Evolutionary conservation across 805 yeast genomes (phyloP), one percentile per base, ranked within the genome.

Genomic region (Zygosaccharomyces bisporus): DNA sequence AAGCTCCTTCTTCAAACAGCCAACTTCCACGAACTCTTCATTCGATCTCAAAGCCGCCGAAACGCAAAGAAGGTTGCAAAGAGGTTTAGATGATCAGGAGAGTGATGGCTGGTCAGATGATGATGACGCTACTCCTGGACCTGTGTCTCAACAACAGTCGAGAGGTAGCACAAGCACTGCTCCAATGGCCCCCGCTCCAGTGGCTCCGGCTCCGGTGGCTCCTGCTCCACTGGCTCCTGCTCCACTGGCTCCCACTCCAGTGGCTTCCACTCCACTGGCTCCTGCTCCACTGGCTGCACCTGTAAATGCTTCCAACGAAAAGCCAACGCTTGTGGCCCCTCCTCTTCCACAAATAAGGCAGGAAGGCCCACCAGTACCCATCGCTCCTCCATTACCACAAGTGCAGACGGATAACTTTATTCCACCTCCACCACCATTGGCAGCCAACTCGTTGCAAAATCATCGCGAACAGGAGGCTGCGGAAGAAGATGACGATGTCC

Each of bases 11-110:
- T 82, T 82, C 61, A 79, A 77, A 55, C 76, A 79, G 6, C 55
- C 55, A 10, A 51, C 56, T 17, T 49, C 63, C 16, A 18, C 59
- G 4, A 50, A 58, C 19, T 57, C 68, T 3, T 50, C 64, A 0
- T 66, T 80, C 51, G 86, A 82, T 56, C 67, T 76, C 0, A 71
- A 71, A 49, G 77, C 79, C 47, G 77, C 84, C 21, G 83, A 80
- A 44, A 83, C 81, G 2, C 90, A 84, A 63, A 72, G 93, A 63
- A 79, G 76, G 20, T 77, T 86, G 6, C 91, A 85, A 60, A 72
- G 90, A 63, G 74, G 74, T 13, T 45, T 64, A 25, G 68, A 58
- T 36, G 57, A 58, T 21, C 64, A 58, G 40, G 68, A 66, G 43
- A 57, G 52, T 17, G 69, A 61, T 46, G 64, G 64, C 47, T 60